Evolutionary conservation across 2,329 filamentous ascomycete genomes (phyloP).

Genomic region (Ascomycota sp.): DNA sequence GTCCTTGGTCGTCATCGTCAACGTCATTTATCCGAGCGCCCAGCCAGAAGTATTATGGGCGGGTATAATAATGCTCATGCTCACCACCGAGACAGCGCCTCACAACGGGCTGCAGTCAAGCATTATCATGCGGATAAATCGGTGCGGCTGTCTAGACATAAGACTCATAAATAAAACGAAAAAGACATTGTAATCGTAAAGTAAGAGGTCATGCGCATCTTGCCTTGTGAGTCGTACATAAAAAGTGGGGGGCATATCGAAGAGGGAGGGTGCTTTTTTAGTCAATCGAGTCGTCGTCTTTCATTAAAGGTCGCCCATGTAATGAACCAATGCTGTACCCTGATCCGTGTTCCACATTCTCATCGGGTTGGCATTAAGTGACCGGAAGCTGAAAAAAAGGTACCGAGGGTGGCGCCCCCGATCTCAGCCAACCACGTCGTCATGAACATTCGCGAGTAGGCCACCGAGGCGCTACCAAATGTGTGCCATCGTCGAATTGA

Average conservation of each 20-base stretch:
- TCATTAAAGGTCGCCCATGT: slow-evolving; percentile 20
- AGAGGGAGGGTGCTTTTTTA: slow-evolving; percentile 5
- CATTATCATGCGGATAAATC: slow-evolving; percentile 12
- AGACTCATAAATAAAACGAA: slow-evolving; percentile 18
- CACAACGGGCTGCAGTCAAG: slow-evolving; percentile 10
- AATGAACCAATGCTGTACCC: slow-evolving; percentile 19
- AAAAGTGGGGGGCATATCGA: no score
- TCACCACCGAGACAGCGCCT: slow-evolving; percentile 15
- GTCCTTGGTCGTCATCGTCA: slow-evolving; percentile 9
- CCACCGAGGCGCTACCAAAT: no score
- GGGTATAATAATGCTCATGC: slow-evolving; percentile 18
- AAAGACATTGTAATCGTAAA: slow-evolving; percentile 23
- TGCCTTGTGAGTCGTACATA: slow-evolving; percentile 3
- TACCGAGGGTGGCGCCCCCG: slow-evolving; percentile 3
- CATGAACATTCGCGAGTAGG: neutral
- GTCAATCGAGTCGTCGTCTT: slow-evolving; percentile 12
- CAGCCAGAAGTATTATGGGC: slow-evolving; percentile 16
- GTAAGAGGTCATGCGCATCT: slow-evolving; percentile 14
- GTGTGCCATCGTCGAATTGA: neutral
- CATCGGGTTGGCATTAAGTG: slow-evolving; percentile 17
- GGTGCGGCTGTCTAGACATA: slow-evolving; percentile 24
- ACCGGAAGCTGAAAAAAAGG: slow-evolving; percentile 1
- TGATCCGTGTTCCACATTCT: slow-evolving; percentile 17
- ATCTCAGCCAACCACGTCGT: slow-evolving; percentile 2
- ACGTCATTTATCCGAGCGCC: slow-evolving; percentile 12